These are phyloP conservation scores for Aeminium ludgeri DNA, from an alignment of 495 filamentous ascomycete species.

Conservation along the genomic window DNA sequence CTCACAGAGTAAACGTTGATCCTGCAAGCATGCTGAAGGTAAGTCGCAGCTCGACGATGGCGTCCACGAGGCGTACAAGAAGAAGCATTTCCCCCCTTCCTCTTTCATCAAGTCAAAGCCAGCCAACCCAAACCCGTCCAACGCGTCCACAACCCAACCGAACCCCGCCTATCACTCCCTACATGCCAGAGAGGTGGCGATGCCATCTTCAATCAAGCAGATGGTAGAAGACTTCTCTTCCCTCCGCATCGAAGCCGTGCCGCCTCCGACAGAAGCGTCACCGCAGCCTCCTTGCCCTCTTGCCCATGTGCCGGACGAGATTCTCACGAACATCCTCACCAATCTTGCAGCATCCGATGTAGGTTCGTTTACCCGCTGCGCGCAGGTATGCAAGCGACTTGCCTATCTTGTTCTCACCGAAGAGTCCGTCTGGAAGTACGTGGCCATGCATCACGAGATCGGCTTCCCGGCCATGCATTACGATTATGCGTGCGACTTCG, in stretches of 20 bases:
- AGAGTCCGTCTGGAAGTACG: conserved; percentile 71
- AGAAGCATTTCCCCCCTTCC: conserved; percentile 70
- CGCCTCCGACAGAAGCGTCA: conserved; percentile 44
- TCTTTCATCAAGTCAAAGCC: conserved; percentile 38
- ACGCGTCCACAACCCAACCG: conserved; percentile 34
- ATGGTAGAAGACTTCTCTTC: conserved; percentile 60
- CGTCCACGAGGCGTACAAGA: conserved; percentile 72
- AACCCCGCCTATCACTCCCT: conserved; percentile 41
- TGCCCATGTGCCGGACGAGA: conserved; percentile 59
- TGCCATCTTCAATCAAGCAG: conserved; percentile 36
- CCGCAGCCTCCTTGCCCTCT: conserved; percentile 62
- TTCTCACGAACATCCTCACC: conserved; percentile 56
- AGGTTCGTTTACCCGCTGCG: conserved; percentile 58
- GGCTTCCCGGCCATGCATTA: conserved; percentile 80
- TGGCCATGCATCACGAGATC: conserved; percentile 51
- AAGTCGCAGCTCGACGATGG: conserved; percentile 50
- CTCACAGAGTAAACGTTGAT: neutral
- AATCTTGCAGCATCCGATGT: conserved; percentile 62
- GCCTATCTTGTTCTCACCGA: conserved; percentile 74
- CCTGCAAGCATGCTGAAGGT: conserved; percentile 4
- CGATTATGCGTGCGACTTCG: conserved; percentile 46
- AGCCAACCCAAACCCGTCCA: conserved; percentile 35
- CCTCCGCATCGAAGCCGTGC: conserved; percentile 43
- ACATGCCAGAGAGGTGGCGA: conserved; percentile 27
- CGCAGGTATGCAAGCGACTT: conserved; percentile 70